Conservation (phyloP, 2,329 filamentous ascomycete species). For the Fusarium mexicanum region DNA sequence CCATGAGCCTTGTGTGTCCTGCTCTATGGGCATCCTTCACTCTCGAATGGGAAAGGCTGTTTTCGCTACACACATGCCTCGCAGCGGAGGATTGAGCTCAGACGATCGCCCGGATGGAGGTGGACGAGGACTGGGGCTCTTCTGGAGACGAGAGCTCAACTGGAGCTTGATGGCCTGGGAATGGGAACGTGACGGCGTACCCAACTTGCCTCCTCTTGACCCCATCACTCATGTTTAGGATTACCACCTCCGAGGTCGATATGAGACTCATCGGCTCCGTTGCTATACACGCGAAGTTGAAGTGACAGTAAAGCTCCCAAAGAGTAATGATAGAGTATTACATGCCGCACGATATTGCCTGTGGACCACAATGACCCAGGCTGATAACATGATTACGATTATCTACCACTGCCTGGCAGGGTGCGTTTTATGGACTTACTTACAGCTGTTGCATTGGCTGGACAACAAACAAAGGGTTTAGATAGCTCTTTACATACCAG, state of each 20-base stretch:
- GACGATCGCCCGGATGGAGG: slow-evolving; percentile 71
- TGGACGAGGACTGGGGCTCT: slow-evolving; percentile 71
- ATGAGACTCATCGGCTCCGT: slow-evolving; percentile 45
- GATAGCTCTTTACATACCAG: slow-evolving; percentile 58
- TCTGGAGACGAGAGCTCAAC: slow-evolving; percentile 82
- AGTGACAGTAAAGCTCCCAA: slow-evolving; percentile 18
- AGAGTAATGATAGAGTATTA: slow-evolving; percentile 32
- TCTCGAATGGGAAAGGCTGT: slow-evolving; percentile 89
- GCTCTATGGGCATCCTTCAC: slow-evolving; percentile 94
- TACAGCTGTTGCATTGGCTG: slow-evolving; percentile 42
- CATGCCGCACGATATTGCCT: slow-evolving; percentile 16
- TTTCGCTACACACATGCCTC: slow-evolving; percentile 80
- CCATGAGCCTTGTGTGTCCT: slow-evolving; percentile 96
- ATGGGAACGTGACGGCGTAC: slow-evolving; percentile 64
- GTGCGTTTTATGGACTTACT: slow-evolving; percentile 35
- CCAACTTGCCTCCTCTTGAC: slow-evolving; percentile 54
- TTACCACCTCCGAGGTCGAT: slow-evolving; percentile 54
- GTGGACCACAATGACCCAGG: slow-evolving; percentile 6
- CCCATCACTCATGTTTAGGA: slow-evolving; percentile 61
- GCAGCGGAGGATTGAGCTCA: slow-evolving; percentile 84
- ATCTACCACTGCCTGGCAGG: slow-evolving; percentile 11
- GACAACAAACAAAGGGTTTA: slow-evolving; percentile 58
- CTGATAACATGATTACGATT: slow-evolving; percentile 17
- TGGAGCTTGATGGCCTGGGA: slow-evolving; percentile 88
- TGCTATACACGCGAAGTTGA: slow-evolving; percentile 16